Evolutionary conservation across 352 stramenopile genomes (phyloP).

Genomic region (Phytopythium chamaehyphon): DNA sequence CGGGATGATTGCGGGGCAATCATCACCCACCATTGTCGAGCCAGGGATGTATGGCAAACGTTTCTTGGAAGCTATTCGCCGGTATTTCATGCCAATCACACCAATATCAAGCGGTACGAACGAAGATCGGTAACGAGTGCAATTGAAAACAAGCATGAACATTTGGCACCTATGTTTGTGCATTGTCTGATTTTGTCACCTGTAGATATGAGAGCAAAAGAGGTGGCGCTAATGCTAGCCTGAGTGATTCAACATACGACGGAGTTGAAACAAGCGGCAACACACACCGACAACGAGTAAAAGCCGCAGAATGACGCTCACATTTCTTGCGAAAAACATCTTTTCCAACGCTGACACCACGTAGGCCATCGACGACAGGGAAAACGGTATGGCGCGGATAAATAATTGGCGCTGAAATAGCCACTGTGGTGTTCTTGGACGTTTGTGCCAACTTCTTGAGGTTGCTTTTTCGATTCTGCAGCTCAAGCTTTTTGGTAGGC

Average conservation of each 20-base stretch:
- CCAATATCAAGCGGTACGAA: constrained; percentile 55
- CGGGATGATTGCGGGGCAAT: constrained; percentile 97
- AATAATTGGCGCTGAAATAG: background rate
- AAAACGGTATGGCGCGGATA: constrained; percentile 23
- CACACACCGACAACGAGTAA: constrained; percentile 60
- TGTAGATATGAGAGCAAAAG: constrained; percentile 4
- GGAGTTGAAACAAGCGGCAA: constrained; percentile 47
- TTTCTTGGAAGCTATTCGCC: constrained; percentile 93
- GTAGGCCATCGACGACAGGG: constrained; percentile 42
- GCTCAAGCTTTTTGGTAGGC: background rate
- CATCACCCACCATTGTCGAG: constrained; percentile 98
- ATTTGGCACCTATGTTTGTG: background rate
- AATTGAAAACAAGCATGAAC: background rate
- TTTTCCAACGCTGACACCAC: constrained; percentile 48
- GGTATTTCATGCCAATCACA: constrained; percentile 97
- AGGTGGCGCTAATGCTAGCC: constrained; percentile 25
- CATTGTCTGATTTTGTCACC: background rate
- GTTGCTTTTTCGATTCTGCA: background rate
- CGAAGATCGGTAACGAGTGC: constrained; percentile 24
- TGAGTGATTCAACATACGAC: constrained; percentile 51
- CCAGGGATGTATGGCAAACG: constrained; percentile 94
- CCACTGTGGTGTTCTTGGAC: background rate
- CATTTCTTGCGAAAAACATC: constrained; percentile 57
- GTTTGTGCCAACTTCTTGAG: background rate
- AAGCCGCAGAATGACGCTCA: constrained; percentile 37